Conservation (phyloP, 768 basidiomycete genomes). For the Boletus reticuloceps region DNA sequence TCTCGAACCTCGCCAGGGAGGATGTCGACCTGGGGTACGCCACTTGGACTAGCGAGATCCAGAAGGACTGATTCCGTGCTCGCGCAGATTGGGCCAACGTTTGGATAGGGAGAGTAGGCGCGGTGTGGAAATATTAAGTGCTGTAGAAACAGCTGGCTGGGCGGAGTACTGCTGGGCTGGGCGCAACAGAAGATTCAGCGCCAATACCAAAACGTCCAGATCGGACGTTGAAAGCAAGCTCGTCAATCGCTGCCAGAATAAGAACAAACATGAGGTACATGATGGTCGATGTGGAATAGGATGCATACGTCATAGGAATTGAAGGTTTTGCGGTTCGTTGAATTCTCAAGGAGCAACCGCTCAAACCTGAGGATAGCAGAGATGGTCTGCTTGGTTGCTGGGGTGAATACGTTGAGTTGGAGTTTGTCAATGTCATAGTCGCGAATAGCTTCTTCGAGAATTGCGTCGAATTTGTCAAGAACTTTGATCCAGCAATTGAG, state of each 20-base stretch:
- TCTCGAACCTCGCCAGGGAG: slow-evolving; percentile 74
- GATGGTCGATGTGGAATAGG: neutral
- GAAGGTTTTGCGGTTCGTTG: slow-evolving; percentile 96
- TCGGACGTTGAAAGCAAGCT: slow-evolving; percentile 86
- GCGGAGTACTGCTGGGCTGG: slow-evolving; percentile 95
- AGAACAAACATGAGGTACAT: slow-evolving; percentile 5
- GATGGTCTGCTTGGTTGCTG: slow-evolving; percentile 68
- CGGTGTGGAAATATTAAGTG: slow-evolving; percentile 76
- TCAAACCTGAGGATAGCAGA: slow-evolving; percentile 87
- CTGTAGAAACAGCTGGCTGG: slow-evolving; percentile 79
- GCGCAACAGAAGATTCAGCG: slow-evolving; percentile 83
- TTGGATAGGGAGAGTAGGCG: slow-evolving; percentile 82
- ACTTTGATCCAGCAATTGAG: slow-evolving; percentile 95
- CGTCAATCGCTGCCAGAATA: slow-evolving; percentile 69
- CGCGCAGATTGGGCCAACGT: slow-evolving; percentile 80
- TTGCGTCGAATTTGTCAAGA: slow-evolving; percentile 91
- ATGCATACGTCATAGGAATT: slow-evolving; percentile 90
- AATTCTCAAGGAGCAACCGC: slow-evolving; percentile 90
- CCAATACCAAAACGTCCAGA: slow-evolving; percentile 79
- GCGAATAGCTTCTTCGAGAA: slow-evolving; percentile 78
- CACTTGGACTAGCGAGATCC: slow-evolving; percentile 62
- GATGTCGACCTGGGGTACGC: slow-evolving; percentile 50
- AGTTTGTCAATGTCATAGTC: slow-evolving; percentile 86
- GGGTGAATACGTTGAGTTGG: slow-evolving; percentile 77
- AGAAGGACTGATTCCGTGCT: slow-evolving; percentile 75